These are phyloP conservation scores for Phycomyces blakesleeanus DNA, from an alignment of 192 early-diverging fungal genomes.

Conservation along the genomic window DNA sequence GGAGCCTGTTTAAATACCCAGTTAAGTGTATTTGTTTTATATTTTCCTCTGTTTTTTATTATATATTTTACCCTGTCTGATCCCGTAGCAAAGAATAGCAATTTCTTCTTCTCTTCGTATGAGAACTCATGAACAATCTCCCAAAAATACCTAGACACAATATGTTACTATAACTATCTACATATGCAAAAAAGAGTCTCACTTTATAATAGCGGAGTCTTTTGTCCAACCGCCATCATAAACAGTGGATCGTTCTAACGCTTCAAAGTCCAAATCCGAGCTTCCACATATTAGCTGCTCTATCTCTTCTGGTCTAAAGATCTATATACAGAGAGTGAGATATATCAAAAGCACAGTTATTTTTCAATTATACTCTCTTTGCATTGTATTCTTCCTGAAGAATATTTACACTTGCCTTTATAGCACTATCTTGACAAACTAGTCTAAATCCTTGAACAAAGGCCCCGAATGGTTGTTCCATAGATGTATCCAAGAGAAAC, in stretches of 20 bases:
- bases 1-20: conserved; percentile 39
- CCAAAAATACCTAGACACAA: conserved; percentile 68
- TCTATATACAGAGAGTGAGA: no score
- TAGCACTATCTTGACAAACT: conserved; percentile 61
- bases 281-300: conserved; percentile 87
- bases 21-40: not conserved
- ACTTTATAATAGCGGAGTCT: conserved; percentile 60
- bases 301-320: conserved; percentile 85
- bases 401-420: no score
- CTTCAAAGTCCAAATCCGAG: conserved; percentile 79
- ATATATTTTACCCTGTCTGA: conserved; percentile 82
- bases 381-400: no score
- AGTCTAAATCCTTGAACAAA: conserved; percentile 79
- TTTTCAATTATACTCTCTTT: no score
- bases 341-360: no score
- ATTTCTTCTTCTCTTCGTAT: conserved; percentile 78
- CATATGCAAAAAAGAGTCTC: conserved; percentile 4
- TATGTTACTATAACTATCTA: not conserved
- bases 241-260: conserved; percentile 68
- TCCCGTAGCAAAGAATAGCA: conserved; percentile 90
- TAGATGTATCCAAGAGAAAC: conserved; percentile 69
- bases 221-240: conserved; percentile 83
- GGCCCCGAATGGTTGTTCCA: conserved; percentile 68
- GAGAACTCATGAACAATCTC: conserved; percentile 76
- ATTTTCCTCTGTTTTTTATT: no score